Base-by-base conservation (phyloP, 805 yeast genomes). In the Priceomyces melissophilus region DNA sequence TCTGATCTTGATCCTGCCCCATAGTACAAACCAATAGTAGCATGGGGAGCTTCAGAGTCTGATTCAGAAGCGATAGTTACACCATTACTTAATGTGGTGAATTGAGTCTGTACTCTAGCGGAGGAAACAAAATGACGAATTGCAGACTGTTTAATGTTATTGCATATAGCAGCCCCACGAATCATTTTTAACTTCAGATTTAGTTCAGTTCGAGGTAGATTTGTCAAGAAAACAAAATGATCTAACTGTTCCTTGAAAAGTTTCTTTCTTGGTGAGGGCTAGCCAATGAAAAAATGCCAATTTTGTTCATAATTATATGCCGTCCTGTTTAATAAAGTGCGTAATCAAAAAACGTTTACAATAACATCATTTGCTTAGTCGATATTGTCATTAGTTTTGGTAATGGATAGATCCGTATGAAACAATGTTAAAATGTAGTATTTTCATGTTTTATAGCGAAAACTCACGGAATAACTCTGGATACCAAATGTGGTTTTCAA, bases 1-100 rank as follows among this genome's bases (percentile, higher is more conserved):
- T 86, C 95, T 40, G 84, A 65, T 61, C 89, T 73, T 37, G 91
- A 80, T 62, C 95, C 95, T 38, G 89, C 85, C 51, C 83, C 84
- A 59, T 74, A 69, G 62, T 75, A 85, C 43, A 83, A 65, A 64
- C 93, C 91, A 51, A 83, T 72, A 29, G 87, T 73, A 37, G 87
- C 71, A 30, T 82, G 58, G 43, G 71, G 60, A 44, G 79, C 77
- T 41, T 64, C 53, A 32, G 83, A 75, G 66, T 80, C 75, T 50
- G 75, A 53, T 64, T 82, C 86, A 38, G 87, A 72, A 47, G 88
- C 88, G 50, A 86, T 76, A 45, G 85, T 78, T 46, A 84, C 67
- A 52, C 95, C 95, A 61, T 82, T 85, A 49, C 82, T 66, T 53
- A 86, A 71, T 45, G 84, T 79, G 52, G 95, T 82, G 67, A 79